Conservation (phyloP, 2,329 filamentous ascomycete species). For the Penicillium sp. region DNA sequence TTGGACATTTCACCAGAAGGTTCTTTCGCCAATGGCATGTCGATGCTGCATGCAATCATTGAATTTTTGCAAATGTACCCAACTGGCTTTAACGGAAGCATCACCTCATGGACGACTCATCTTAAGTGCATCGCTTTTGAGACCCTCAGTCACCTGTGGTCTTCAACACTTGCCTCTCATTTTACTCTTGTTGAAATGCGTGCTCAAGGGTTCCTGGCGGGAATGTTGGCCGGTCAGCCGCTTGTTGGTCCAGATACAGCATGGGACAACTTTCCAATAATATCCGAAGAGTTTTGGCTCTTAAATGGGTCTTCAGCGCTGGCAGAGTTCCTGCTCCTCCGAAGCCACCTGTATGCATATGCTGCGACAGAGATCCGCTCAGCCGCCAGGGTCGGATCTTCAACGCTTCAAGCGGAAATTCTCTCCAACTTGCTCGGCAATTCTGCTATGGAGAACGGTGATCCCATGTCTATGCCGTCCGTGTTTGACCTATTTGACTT, state of each 20-base stretch:
- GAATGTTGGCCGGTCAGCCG: constrained; percentile 64
- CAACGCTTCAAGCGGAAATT: constrained; percentile 62
- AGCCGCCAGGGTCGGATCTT: constrained; percentile 63
- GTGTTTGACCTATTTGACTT: constrained; percentile 95
- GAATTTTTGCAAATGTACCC: constrained; percentile 65
- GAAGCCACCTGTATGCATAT: constrained; percentile 77
- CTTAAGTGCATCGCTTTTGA: constrained; percentile 64
- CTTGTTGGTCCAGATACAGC: constrained; percentile 62
- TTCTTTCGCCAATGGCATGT: constrained; percentile 63
- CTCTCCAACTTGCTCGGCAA: constrained; percentile 65
- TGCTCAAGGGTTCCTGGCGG: constrained; percentile 71
- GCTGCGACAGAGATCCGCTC: constrained; percentile 76
- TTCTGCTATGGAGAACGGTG: constrained; percentile 60
- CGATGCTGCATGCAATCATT: constrained; percentile 78
- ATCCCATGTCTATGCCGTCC: constrained; percentile 62
- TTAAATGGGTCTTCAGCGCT: constrained; percentile 63
- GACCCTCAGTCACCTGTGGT: constrained; percentile 76
- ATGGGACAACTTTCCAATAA: constrained; percentile 66
- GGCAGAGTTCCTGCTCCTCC: constrained; percentile 68
- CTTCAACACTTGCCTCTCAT: constrained; percentile 67
- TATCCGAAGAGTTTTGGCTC: constrained; percentile 61
- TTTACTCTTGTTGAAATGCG: constrained; percentile 75
- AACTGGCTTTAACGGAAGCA: constrained; percentile 53
- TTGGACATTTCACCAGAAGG: constrained; percentile 64
- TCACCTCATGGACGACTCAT: constrained; percentile 63